Evolutionary conservation across 2,329 filamentous ascomycete species (phyloP).

Genomic region (Nakataea oryzae): DNA sequence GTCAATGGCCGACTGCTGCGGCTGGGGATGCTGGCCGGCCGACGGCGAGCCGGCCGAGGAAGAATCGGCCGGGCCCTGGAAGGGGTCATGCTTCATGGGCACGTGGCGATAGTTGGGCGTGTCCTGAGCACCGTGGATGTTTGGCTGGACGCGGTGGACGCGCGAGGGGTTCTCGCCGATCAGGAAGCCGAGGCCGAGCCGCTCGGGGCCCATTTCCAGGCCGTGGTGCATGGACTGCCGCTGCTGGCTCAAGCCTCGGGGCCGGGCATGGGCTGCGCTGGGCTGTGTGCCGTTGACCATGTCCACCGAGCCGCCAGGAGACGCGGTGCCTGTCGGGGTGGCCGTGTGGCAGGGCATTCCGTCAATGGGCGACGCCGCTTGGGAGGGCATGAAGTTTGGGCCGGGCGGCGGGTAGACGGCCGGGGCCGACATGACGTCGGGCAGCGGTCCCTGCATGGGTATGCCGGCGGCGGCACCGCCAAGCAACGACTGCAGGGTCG

Average conservation of each 20-base stretch:
- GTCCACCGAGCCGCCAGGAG: conserved; percentile 19
- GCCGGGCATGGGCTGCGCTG: neutral
- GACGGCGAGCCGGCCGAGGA: neutral
- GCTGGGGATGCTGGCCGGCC: neutral
- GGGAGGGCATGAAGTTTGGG: neutral
- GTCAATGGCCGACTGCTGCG: neutral
- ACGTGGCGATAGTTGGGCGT: conserved; percentile 30
- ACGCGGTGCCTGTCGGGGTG: conserved; percentile 27
- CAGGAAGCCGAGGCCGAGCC: conserved; percentile 64
- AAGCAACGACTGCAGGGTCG: conserved; percentile 51
- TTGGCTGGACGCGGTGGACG: conserved; percentile 39
- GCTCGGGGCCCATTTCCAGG: conserved; percentile 52
- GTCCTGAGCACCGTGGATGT: conserved; percentile 36
- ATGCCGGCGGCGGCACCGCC: conserved; percentile 2
- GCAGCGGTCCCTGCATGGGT: neutral
- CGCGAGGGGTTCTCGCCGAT: conserved; percentile 51
- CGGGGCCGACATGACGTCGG: neutral
- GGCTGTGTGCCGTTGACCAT: neutral
- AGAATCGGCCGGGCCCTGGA: neutral
- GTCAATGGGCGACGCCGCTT: neutral
- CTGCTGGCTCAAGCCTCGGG: conserved; percentile 6
- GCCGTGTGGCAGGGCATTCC: conserved; percentile 15
- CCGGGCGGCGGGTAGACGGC: neutral
- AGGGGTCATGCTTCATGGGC: conserved; percentile 36
- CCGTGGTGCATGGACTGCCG: conserved; percentile 34